Conservation (phyloP, 768 basidiomycete genomes). For the Trametes villosa region DNA sequence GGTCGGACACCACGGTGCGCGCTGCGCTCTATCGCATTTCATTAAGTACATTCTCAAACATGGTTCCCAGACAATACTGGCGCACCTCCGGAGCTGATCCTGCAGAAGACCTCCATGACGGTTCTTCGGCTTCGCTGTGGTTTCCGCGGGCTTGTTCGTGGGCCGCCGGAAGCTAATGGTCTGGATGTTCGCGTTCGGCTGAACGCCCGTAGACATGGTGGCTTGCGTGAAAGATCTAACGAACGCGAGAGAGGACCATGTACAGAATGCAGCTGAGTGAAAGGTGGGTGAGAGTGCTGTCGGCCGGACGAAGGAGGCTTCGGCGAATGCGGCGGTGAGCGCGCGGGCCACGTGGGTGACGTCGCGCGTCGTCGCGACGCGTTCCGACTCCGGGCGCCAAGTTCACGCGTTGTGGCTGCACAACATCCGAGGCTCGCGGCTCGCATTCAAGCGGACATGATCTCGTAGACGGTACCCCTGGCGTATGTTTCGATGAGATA, state of each 20-base stretch:
- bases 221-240: not conserved
- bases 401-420: too few species aligned
- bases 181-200: conserved; percentile 32
- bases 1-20: conserved; percentile 83
- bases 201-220: conserved; percentile 21
- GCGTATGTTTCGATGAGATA: too few species aligned
- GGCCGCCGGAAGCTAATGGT: conserved; percentile 41
- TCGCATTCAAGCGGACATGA: too few species aligned
- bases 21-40: conserved; percentile 53
- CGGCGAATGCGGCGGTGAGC: not conserved
- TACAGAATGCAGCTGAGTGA: not conserved
- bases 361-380: not conserved
- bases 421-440: too few species aligned
- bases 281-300: not conserved
- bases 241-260: not conserved
- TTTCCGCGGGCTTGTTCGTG: conserved; percentile 23
- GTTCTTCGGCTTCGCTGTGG: conserved; percentile 25
- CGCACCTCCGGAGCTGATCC: conserved; percentile 76
- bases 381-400: too few species aligned
- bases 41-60: not conserved
- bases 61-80: not conserved
- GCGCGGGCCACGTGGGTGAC: not conserved
- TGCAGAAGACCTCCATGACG: conserved; percentile 75
- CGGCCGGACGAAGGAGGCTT: not conserved
- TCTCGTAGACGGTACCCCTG: too few species aligned